Percentiles rank a stretch among this genome's conserved stretches.
Conservation (phyloP, 371 early-diverging fungal genomes). For the Rhizopus stolonifer region DNA sequence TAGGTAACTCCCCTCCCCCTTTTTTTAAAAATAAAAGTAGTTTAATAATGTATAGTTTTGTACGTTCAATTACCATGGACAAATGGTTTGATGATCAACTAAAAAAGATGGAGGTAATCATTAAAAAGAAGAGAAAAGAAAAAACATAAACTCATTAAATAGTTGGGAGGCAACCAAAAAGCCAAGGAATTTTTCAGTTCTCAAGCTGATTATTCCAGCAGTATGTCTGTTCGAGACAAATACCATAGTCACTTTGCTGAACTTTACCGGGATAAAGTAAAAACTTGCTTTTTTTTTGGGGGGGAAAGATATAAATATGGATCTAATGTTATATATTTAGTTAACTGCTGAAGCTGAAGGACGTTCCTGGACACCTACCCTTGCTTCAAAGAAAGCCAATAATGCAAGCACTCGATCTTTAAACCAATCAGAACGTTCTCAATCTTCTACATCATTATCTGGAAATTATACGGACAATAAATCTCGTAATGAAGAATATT, state of each 20-base stretch:
- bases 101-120: slow-evolving; percentile 82
- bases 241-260: slow-evolving; percentile 87
- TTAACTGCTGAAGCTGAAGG: slow-evolving; percentile 80
- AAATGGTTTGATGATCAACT: slow-evolving; percentile 94
- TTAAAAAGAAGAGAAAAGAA: not conserved
- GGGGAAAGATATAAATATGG: too few relatives aligned
- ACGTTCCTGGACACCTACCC: slow-evolving; percentile 64
- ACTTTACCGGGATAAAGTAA: slow-evolving; percentile 83
- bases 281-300: too few relatives aligned
- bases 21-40: too few relatives aligned
- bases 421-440: slow-evolving; percentile 19
- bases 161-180: slow-evolving; percentile 92
- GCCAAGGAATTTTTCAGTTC: slow-evolving; percentile 84
- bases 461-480: slow-evolving; percentile 11
- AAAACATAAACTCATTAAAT: not conserved
- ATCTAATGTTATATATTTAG: slow-evolving; percentile 14
- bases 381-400: slow-evolving; percentile 17
- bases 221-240: slow-evolving; percentile 81
- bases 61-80: slow-evolving; percentile 98
- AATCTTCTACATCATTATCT: slow-evolving; percentile 19
- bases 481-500: slow-evolving; percentile 26
- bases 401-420: slow-evolving; percentile 19
- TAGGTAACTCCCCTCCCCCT: too few relatives aligned
- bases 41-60: too few relatives aligned
- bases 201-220: slow-evolving; percentile 79